These are phyloP conservation scores for Malassezia caprae DNA, from an alignment of 1,284 basidiomycete genomes.

Conservation along the genomic window DNA sequence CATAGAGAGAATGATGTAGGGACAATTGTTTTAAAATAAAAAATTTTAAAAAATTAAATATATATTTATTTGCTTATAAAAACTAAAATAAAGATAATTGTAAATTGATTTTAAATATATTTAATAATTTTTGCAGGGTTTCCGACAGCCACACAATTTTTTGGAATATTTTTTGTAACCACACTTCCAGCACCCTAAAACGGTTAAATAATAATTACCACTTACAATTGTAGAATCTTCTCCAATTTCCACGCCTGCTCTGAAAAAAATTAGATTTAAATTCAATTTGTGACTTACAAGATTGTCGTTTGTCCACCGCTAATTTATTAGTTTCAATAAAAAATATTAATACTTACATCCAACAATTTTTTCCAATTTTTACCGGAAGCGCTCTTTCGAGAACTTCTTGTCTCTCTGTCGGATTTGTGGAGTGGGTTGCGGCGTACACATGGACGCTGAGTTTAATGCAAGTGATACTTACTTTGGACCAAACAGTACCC, in stretches of 20 bases:
- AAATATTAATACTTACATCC: slow-evolving; percentile 17
- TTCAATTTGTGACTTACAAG: slow-evolving; percentile 11
- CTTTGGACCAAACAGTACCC: slow-evolving; percentile 25
- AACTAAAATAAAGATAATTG: neutral
- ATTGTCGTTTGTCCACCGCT: slow-evolving; percentile 14
- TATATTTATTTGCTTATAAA: neutral
- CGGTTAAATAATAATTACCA: neutral
- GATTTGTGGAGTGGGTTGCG: slow-evolving; percentile 22
- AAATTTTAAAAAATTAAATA: neutral
- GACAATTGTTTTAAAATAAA: neutral
- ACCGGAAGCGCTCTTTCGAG: slow-evolving; percentile 28
- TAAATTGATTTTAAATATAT: slow-evolving; percentile 2
- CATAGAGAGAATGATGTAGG: neutral
- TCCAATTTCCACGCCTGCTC: slow-evolving; percentile 19
- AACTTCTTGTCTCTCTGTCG: slow-evolving; percentile 19
- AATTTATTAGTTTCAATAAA: neutral
- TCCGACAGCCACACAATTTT: slow-evolving; percentile 19
- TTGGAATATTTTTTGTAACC: slow-evolving; percentile 19
- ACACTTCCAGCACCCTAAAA: slow-evolving; percentile 19
- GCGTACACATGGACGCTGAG: slow-evolving; percentile 23
- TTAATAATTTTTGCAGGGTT: slow-evolving; percentile 19
- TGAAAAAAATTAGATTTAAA: slow-evolving; percentile 4
- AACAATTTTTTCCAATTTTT: slow-evolving; percentile 21
- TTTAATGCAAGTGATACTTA: neutral
- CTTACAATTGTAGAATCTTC: slow-evolving; percentile 20